Evolutionary conservation across 2,329 filamentous ascomycete species (phyloP).

Genomic region (Fusarium siculi): DNA sequence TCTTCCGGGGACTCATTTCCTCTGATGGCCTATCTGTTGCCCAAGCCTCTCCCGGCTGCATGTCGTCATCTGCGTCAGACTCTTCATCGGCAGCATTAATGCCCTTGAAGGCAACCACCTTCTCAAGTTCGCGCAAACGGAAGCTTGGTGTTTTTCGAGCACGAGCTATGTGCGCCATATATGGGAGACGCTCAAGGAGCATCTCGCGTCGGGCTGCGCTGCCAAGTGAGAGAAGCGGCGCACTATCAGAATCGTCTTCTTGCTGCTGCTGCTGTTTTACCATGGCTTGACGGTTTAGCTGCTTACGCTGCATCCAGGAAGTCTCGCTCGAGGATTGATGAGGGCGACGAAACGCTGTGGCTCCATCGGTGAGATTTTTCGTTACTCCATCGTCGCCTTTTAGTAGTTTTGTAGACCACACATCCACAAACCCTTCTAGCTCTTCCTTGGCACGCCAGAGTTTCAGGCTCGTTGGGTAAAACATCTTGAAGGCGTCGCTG

Average conservation of each 20-base stretch:
- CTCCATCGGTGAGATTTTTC: conserved; percentile 56
- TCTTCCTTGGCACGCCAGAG: conserved; percentile 88
- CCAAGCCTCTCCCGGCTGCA: conserved; percentile 61
- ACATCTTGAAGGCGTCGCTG: conserved; percentile 84
- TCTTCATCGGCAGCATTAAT: conserved; percentile 62
- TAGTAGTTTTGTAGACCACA: conserved; percentile 72
- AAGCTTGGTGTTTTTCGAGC: conserved; percentile 51
- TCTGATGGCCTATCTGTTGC: conserved; percentile 71
- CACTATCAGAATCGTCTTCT: conserved; percentile 37
- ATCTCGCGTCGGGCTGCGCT: conserved; percentile 77
- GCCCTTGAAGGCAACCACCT: conserved; percentile 74
- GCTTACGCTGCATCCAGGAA: conserved; percentile 51
- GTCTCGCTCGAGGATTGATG: conserved; percentile 46
- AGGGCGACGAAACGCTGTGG: conserved; percentile 60
- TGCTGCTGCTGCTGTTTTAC: conserved; percentile 22
- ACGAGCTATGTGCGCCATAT: conserved; percentile 75
- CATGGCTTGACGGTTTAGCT: conserved; percentile 39
- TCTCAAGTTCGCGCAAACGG: conserved; percentile 70
- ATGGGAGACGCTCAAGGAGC: conserved; percentile 87
- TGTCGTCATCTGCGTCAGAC: conserved; percentile 58
- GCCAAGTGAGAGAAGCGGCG: conserved; percentile 67
- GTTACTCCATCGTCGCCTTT: conserved; percentile 60
- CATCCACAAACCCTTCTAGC: conserved; percentile 76
- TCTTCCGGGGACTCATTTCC: conserved; percentile 62
- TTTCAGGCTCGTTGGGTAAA: conserved; percentile 86